Conservation (phyloP, 345 rosid genomes). For the Streptanthus diversifolius region DNA sequence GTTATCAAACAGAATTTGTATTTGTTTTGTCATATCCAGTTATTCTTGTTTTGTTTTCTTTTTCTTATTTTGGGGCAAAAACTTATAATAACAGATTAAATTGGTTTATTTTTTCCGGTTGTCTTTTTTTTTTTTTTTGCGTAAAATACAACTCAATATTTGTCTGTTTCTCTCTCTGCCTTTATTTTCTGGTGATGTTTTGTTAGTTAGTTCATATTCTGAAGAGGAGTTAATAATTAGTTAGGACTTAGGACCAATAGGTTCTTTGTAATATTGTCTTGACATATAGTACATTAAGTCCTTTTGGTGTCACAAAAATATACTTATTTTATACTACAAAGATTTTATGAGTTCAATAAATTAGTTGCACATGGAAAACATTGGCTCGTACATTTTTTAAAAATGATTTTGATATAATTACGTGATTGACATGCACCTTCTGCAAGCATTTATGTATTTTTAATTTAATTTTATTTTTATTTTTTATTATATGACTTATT, state of each 20-base stretch:
- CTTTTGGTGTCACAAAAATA: not conserved
- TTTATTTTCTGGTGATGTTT: not conserved
- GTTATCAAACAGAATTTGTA: constrained; percentile 24
- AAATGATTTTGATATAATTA: too few relatives aligned
- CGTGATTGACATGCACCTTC: too few relatives aligned
- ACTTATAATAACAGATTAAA: not conserved
- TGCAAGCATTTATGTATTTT: too few relatives aligned
- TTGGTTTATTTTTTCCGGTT: not conserved
- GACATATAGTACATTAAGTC: too few relatives aligned
- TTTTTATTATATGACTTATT: too few relatives aligned
- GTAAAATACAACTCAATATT: not conserved
- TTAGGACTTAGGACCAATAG: not conserved
- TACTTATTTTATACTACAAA: not conserved
- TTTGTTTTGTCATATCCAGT: constrained; percentile 24
- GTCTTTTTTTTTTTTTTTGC: not conserved
- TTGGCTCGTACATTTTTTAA: too few relatives aligned
- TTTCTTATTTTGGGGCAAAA: not conserved
- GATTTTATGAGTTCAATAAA: too few relatives aligned
- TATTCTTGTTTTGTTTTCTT: constrained; percentile 10
- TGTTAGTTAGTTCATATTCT: constrained; percentile 11
- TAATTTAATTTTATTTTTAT: too few relatives aligned
- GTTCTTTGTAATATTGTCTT: not conserved
- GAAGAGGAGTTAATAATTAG: not conserved
- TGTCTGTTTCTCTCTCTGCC: not conserved
- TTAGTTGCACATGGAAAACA: not conserved